Base-by-base conservation (phyloP, 2,329 filamentous ascomycete genomes). In the Microthyrium microscopicum region DNA sequence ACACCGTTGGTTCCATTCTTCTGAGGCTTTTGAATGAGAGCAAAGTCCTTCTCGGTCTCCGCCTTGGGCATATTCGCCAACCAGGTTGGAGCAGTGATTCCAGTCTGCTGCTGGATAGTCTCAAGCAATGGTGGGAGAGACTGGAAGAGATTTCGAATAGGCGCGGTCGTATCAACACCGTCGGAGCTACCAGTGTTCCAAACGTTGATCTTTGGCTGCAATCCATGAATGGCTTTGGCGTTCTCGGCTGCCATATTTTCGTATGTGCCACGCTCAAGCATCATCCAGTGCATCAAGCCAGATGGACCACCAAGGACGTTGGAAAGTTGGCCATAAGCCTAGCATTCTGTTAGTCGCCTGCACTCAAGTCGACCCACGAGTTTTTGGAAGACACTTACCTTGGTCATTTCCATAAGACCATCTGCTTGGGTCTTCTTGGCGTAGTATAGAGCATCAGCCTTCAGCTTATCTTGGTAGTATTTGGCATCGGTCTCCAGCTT, bases 91-190 rank as follows among this genome's bases (percentile, higher is more conserved):
- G 85, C 71, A 1, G 68, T 66, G 46, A 91, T 84, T 1, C 82
- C 82, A 0, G 82, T 91, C 61, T 92, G 83, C 39, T 91, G 82
- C 44, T 89, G 77, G 47, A 92, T 87, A 0, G 83, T 91, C 7
- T 68, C 73, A 58, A 91, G 74, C 15, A 91, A 63, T 4, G 83
- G 83, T 22, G 83, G 83, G 40, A 91, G 60, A 51, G 74, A 78
- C 62, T 89, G 82, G 58, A 89, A 85, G 24, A 91, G 66, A 44
- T 87, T 85, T 42, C 80, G 66, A 56, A 89, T 76, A 4, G 77
- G 66, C 2, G 68, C 69, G 17, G 65, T 58, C 6, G 64, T 54
- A 38, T 80, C 74, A 35, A 68, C 58, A n/a, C 55, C 59, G 15
- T 50, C 48, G 0, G 79, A 58, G 31, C 57, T 52, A 0, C 79